A percentile compares a stretch with the other conserved stretches of the same genome.
Evolutionary conservation across 208 protist species (phyloP).

Genomic region (Leishmania major): DNA sequence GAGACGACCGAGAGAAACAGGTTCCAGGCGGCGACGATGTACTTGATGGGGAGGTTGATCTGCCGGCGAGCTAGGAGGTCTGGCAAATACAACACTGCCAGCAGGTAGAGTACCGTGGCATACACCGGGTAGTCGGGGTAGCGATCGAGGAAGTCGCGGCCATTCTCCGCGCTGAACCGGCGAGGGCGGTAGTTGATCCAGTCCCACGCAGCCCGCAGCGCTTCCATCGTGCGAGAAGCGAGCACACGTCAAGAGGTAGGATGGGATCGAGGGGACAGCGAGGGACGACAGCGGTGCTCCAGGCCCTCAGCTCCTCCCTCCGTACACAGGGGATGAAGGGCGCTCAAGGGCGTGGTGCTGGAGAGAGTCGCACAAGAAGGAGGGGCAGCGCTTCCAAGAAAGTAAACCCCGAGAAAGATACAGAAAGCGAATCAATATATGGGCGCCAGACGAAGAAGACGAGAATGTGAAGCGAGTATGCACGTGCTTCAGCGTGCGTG

Average conservation of each 20-base stretch:
- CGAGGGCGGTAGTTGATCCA: conserved; percentile 3
- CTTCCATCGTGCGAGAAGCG: conserved; percentile 3
- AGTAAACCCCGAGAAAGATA: neutral
- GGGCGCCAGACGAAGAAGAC: too few species aligned
- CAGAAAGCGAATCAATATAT: too few species aligned
- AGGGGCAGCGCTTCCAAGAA: neutral
- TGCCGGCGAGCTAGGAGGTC: conserved; percentile 17
- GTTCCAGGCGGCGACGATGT: conserved; percentile 78
- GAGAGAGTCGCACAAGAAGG: neutral
- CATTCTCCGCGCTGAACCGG: conserved; percentile 31
- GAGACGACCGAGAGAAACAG: conserved; percentile 77
- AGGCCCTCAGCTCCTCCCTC: neutral
- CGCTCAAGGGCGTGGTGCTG: neutral
- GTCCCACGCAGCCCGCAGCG: conserved; percentile 2
- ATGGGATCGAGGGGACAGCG: neutral
- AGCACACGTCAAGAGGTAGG: neutral
- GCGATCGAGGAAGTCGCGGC: conserved; percentile 17
- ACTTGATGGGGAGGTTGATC: conserved; percentile 38
- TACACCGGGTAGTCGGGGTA: conserved; percentile 43
- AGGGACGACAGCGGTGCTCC: neutral
- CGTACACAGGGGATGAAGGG: neutral
- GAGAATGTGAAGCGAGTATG: neutral
- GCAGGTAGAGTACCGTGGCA: conserved; percentile 20
- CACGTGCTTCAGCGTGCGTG: neutral
- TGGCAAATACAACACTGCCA: conserved; percentile 34